Evolutionary conservation across 306 rosid species (phyloP).

Genomic region (Quercus berberidifolia): DNA sequence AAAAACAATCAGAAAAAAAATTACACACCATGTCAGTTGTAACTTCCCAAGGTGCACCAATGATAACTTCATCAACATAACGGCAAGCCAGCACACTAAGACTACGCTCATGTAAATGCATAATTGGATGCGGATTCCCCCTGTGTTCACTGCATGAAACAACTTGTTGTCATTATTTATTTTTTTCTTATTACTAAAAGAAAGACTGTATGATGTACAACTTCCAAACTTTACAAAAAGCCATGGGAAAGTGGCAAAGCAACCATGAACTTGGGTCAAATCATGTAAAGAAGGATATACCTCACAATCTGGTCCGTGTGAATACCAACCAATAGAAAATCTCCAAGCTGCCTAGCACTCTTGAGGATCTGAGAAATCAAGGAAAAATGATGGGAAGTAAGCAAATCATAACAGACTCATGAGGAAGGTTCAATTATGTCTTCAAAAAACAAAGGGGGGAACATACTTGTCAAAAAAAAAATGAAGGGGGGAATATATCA

Average conservation of each 20-base stretch:
- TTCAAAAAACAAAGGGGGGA: neutral
- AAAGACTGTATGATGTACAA: neutral
- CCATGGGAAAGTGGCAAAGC: neutral
- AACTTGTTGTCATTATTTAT: neutral
- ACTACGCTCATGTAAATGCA: conserved; percentile 97
- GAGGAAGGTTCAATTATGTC: neutral
- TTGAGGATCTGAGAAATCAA: conserved; percentile 63
- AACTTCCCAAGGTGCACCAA: conserved; percentile 95
- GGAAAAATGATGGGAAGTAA: conserved; percentile 13
- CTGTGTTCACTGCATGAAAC: conserved; percentile 61
- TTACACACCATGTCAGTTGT: conserved; percentile 82
- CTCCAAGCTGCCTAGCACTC: conserved; percentile 92
- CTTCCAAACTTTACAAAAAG: neutral
- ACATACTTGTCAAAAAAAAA: neutral
- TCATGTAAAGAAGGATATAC: conserved; percentile 36
- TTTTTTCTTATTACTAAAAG: neutral
- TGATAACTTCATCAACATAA: conserved; percentile 94
- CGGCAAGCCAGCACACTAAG: conserved; percentile 92
- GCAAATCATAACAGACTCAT: conserved; percentile 6
- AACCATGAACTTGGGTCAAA: conserved; percentile 5
- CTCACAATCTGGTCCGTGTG: conserved; percentile 81
- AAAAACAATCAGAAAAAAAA: conserved; percentile 2
- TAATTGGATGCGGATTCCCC: conserved; percentile 75
- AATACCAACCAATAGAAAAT: conserved; percentile 89
- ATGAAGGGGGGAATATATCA: neutral